Base-by-base conservation (phyloP, 352 stramenopile species). In the Phytophthora citricola region DNA sequence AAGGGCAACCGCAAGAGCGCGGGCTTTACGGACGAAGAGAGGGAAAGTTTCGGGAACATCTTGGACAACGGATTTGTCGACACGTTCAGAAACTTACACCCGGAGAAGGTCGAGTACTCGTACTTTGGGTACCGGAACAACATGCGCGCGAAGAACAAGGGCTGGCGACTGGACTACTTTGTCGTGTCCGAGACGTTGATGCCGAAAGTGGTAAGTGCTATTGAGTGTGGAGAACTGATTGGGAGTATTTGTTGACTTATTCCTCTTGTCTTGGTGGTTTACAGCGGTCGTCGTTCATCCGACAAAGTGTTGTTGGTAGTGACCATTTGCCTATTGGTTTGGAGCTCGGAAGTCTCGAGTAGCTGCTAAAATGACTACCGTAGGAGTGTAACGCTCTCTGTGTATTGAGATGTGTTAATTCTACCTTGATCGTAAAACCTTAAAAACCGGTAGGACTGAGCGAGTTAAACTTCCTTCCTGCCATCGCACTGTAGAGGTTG, bases 91-190 rank as follows among this genome's bases (percentile, higher is more conserved):
- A 64, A 81, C 36, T 74, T 91, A 45, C 61, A 94, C 49, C 85
- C 84, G 1, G 76, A 92, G 9, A 75, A 64, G 51, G 70, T 89
- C 20, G 69, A 87, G 67, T 94, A 86, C 69, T 89, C 85, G 36
- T 95, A 93, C 66, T 95, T 86, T 65, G 88, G 79, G 40, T 95
- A 95, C 67, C 85, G 87, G 14, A 78, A 93, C 60, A 91, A 88
- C 38, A 83, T 80, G 45, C 82, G 85, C 22, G 73, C 73, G 5
- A 91, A 93, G 71, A 93, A 94, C 73, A 95, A 93, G 49, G 87
- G 87, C n/a, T 95, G 87, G 87, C 84, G 87, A 6, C 58, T 95
- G 17, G 87, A 95, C 69, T 95, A 95, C 56, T 93, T 95, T 65
- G 78, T 95, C 24, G 69, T 89, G 24, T 95, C 85, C 5, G 54